These are phyloP conservation scores for Phaseolus lunatus DNA, from an alignment of 306 rosid species.

Conservation along the genomic window DNA sequence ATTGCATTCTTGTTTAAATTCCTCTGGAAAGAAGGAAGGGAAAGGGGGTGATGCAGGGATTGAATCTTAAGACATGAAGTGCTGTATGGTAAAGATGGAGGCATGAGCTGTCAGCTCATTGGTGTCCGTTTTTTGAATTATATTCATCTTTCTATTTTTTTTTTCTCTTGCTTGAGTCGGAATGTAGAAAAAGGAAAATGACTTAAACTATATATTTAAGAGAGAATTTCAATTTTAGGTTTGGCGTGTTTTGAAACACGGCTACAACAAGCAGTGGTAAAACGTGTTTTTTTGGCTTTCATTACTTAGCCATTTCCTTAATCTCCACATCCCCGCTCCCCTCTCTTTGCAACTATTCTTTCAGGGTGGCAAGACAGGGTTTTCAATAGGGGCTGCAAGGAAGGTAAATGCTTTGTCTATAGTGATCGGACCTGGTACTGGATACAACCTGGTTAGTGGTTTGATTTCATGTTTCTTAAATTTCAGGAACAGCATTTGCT, in stretches of 20 bases:
- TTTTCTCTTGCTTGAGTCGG: slow-evolving; percentile 33
- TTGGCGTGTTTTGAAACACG: slow-evolving; percentile 36
- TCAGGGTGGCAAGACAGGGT: slow-evolving; percentile 78
- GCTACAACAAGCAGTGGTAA: slow-evolving; percentile 37
- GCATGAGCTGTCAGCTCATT: slow-evolving; percentile 12
- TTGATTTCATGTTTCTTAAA: slow-evolving; percentile 28
- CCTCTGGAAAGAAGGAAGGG: slow-evolving; percentile 11
- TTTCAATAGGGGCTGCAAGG: slow-evolving; percentile 79
- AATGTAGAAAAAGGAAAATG: slow-evolving; percentile 40
- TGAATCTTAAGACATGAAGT: slow-evolving; percentile 42
- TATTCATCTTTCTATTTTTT: background rate
- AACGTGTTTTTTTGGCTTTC: slow-evolving; percentile 44
- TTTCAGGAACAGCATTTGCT: slow-evolving; percentile 20
- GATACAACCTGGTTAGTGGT: slow-evolving; percentile 86
- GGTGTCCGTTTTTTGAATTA: background rate
- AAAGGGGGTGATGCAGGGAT: slow-evolving; percentile 36
- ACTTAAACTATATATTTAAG: slow-evolving; percentile 24
- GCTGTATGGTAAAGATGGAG: slow-evolving; percentile 14
- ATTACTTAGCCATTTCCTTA: slow-evolving; percentile 37
- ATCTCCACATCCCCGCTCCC: slow-evolving; percentile 34
- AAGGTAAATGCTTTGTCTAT: slow-evolving; percentile 70
- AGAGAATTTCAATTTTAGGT: slow-evolving; percentile 26
- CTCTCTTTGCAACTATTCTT: slow-evolving; percentile 41
- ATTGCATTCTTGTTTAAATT: slow-evolving; percentile 22
- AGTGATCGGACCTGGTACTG: slow-evolving; percentile 95